A percentile compares a stretch with the other conserved stretches of the same genome.
Evolutionary conservation across 495 filamentous ascomycete species (phyloP).

Genomic region (Penicillium taxi): DNA sequence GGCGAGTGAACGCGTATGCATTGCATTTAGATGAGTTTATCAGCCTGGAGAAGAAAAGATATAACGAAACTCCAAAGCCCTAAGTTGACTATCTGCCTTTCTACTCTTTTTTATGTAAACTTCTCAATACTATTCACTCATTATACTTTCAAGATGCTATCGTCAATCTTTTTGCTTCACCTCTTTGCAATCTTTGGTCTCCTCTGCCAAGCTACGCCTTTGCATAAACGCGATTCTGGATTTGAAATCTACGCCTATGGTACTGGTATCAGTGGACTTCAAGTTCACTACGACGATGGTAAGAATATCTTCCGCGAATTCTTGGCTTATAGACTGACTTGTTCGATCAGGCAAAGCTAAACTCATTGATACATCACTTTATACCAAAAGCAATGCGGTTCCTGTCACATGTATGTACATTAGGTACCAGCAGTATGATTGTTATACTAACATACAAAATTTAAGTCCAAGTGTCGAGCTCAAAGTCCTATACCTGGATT

Average conservation of each 20-base stretch:
- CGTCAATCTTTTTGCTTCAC: not conserved
- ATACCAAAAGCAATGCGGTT: constrained; percentile 1
- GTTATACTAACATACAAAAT: no score
- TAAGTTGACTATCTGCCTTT: no score
- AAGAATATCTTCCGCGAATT: no score
- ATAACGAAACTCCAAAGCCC: no score
- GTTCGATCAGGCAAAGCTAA: constrained; percentile 5
- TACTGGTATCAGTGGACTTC: constrained; percentile 24
- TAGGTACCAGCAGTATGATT: no score
- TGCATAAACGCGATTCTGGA: constrained; percentile 2
- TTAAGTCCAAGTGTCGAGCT: not conserved
- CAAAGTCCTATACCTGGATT: constrained; percentile 6
- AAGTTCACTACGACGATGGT: constrained; percentile 30
- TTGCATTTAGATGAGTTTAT: no score
- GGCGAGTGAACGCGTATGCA: no score
- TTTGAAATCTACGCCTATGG: constrained; percentile 32
- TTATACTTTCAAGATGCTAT: not conserved
- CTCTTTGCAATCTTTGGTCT: not conserved
- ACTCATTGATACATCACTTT: constrained; percentile 6
- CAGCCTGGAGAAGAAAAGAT: no score
- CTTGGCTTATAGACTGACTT: no score
- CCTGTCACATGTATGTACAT: constrained; percentile 8
- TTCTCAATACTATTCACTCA: no score
- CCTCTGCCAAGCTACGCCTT: constrained; percentile 7
- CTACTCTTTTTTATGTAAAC: no score